Conservation (phyloP, 2,329 filamentous ascomycete species). For the Paracoccidioides brasiliensis region DNA sequence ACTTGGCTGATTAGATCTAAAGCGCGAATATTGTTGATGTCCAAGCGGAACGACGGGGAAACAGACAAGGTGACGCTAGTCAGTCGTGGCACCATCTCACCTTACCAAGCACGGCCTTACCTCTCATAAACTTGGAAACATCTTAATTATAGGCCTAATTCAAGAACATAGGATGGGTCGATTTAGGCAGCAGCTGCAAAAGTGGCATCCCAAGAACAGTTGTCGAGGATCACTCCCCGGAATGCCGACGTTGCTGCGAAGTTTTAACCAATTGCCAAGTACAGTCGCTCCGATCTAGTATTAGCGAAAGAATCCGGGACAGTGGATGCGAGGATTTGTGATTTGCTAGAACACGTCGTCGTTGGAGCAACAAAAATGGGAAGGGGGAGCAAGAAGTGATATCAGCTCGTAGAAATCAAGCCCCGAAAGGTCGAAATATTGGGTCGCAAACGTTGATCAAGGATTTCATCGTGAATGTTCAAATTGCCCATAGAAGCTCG, state of each 20-base stretch:
- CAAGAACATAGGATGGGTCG: conserved; percentile 17
- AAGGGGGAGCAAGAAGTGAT: background rate
- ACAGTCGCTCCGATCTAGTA: conserved; percentile 27
- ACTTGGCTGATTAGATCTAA: background rate
- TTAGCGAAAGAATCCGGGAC: conserved; percentile 14
- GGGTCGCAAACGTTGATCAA: background rate
- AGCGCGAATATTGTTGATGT: conserved; percentile 29
- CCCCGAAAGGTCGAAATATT: background rate
- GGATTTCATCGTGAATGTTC: background rate
- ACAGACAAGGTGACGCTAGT: conserved; percentile 22
- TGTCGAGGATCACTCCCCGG: conserved; percentile 16
- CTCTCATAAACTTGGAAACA: background rate
- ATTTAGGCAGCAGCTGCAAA: conserved; percentile 21
- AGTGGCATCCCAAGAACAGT: conserved; percentile 12
- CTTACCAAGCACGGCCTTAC: conserved; percentile 24
- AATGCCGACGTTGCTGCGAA: conserved; percentile 3
- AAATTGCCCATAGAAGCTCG: conserved; percentile 5
- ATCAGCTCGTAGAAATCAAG: background rate
- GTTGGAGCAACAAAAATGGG: background rate
- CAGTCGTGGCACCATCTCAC: conserved; percentile 25
- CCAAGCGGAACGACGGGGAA: conserved; percentile 8
- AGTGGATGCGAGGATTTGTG: conserved; percentile 16
- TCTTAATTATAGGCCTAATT: background rate
- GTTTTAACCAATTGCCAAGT: conserved; percentile 33
- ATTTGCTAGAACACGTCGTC: background rate